Base-by-base conservation (phyloP, 768 basidiomycete genomes). In the Podaxis pistillaris region DNA sequence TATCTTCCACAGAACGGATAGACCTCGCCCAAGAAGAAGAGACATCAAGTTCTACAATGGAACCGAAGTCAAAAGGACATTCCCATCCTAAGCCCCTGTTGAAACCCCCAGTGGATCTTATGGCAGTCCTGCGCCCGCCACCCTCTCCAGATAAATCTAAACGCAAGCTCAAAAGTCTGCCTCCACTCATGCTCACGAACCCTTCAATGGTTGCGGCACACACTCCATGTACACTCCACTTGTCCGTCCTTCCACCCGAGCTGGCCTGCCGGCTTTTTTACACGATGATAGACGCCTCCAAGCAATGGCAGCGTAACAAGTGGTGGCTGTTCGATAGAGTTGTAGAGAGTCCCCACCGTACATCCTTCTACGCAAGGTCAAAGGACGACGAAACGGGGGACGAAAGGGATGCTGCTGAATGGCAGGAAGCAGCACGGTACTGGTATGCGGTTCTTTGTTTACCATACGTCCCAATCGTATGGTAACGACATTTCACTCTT, bases 251-350 rank as follows among this genome's bases (percentile, higher is more conserved):
- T 9, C 90, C 93, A 7, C 81, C 85, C 2, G 87, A 91, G 52
- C 82, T 94, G 17, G 92, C 93, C 0, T 91, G 84, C 70, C 79
- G 78, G 55, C 76, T 94, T 22, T 94, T 91, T 72, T 87, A 93
- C 65, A 80, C 79, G 0, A 88, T 94, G 89, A 63, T 88, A 13
- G 79, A 86, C 53, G 75, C 79, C 15, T 86, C 91, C 19, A 78
- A 74, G 44, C 68, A 73, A 7, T 94, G 91, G 92, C 75, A 82
- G 64, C 78, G 85, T 55, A 91, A 90, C 64, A 90, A 86, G 67
- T 94, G 92, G 93, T 93, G 88, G 87, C 79, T 94, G 19, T 88
- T 91, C 72, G 91, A 94, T 68, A 80, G 86, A 22, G 64, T 93
- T 13, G 93, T 93, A 1, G 90, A 93, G 73, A 91, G 90, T 67